phyloP scores from a whole-genome alignment of 148 eudicot species.

The Dysphania ambrosioides region DNA sequence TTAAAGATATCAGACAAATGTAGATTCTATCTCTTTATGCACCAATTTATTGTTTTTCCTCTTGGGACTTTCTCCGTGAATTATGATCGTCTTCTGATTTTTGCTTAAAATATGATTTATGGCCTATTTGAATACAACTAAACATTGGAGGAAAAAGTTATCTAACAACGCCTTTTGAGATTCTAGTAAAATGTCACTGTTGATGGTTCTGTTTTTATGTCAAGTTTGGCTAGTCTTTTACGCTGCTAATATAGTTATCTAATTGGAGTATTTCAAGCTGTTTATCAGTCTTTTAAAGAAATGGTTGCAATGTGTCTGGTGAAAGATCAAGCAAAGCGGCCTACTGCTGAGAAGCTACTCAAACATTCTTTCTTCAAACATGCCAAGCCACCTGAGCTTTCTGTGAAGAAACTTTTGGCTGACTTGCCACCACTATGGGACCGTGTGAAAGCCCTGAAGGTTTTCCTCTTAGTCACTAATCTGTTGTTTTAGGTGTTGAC shows the following conservation, averaged over 20 bases:
- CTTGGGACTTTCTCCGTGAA: background rate
- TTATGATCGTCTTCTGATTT: background rate
- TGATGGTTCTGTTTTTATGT: too few relatives aligned
- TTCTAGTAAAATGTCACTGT: too few relatives aligned
- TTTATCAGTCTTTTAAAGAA: conserved; percentile 83
- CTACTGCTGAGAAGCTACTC: conserved; percentile 84
- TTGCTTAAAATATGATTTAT: background rate
- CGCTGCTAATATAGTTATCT: conserved; percentile 5
- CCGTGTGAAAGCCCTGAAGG: conserved; percentile 93
- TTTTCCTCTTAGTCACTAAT: conserved; percentile 22
- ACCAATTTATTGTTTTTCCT: background rate
- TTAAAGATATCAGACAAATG: background rate
- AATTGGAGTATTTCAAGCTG: conserved; percentile 28
- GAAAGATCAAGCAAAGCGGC: conserved; percentile 96
- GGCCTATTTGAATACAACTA: too few relatives aligned
- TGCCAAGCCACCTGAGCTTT: conserved; percentile 85
- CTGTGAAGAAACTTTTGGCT: conserved; percentile 76
- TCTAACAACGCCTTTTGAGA: too few relatives aligned
- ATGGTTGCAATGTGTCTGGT: conserved; percentile 99
- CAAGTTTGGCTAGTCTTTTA: background rate
- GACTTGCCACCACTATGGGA: conserved; percentile 91
- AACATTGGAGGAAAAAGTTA: too few relatives aligned
- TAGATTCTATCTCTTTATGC: background rate
- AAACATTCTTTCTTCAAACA: conserved; percentile 91
- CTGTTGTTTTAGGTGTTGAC: conserved; percentile 8